These are phyloP conservation scores for Fusarium vanettenii DNA, from an alignment of 2,329 filamentous ascomycete genomes.

Conservation along the genomic window DNA sequence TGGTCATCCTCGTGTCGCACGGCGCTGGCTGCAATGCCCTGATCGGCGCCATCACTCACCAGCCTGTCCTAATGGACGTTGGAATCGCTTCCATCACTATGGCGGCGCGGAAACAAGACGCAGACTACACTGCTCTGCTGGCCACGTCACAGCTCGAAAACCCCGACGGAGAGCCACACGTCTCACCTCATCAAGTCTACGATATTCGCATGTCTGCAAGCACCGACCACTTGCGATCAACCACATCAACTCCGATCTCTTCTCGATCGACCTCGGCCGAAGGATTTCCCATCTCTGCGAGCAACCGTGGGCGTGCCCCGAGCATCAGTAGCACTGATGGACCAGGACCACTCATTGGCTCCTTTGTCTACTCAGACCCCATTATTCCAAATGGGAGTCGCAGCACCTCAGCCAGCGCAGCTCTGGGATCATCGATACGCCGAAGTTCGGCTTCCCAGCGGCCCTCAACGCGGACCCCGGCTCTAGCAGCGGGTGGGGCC, in stretches of 20 bases:
- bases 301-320: slow-evolving; percentile 39
- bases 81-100: slow-evolving; percentile 91
- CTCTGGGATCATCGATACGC: slow-evolving; percentile 42
- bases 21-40: slow-evolving; percentile 96
- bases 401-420: slow-evolving; percentile 58
- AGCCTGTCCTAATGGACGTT: slow-evolving; percentile 91
- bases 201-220: slow-evolving; percentile 81
- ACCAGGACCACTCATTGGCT: slow-evolving; percentile 46
- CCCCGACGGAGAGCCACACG: slow-evolving; percentile 43
- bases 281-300: slow-evolving; percentile 34
- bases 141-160: slow-evolving; percentile 41
- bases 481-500: slow-evolving; percentile 27
- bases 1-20: slow-evolving; percentile 91
- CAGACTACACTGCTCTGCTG: slow-evolving; percentile 52
- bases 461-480: slow-evolving; percentile 32
- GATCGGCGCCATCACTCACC: slow-evolving; percentile 90
- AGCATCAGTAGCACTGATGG: slow-evolving; percentile 37
- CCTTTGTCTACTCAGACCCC: slow-evolving; percentile 56
- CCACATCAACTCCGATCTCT: slow-evolving; percentile 50
- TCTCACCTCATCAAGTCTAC: slow-evolving; percentile 71
- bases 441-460: slow-evolving; percentile 47
- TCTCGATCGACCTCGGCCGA: slow-evolving; percentile 47
- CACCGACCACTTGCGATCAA: slow-evolving; percentile 75
- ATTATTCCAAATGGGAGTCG: slow-evolving; percentile 55
- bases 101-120: slow-evolving; percentile 72